Evolutionary conservation across 805 yeast species (phyloP).

Genomic region (Candida glaebosa): DNA sequence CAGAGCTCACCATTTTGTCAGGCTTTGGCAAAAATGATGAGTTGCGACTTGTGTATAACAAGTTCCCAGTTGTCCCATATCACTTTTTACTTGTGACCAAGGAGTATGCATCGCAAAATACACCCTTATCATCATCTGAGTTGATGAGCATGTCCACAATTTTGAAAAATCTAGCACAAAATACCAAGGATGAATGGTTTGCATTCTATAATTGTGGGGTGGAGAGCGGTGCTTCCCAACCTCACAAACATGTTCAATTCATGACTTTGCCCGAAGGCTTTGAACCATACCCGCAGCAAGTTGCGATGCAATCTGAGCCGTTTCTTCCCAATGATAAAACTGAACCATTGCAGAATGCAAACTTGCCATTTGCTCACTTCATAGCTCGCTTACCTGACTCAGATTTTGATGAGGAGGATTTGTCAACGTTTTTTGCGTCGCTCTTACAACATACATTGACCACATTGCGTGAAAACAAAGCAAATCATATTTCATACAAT

Average conservation of each 20-base stretch:
- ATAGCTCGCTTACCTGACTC: constrained; percentile 56
- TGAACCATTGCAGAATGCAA: constrained; percentile 61
- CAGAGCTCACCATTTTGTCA: constrained; percentile 59
- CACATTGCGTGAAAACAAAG: constrained; percentile 51
- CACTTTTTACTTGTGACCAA: constrained; percentile 81
- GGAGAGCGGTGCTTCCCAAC: constrained; percentile 89
- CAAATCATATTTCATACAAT: constrained; percentile 64
- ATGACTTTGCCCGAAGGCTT: constrained; percentile 62
- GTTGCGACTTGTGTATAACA: constrained; percentile 68
- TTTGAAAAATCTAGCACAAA: constrained; percentile 45
- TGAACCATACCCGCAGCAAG: constrained; percentile 51
- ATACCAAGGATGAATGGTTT: constrained; percentile 46
- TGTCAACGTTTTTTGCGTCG: constrained; percentile 68
- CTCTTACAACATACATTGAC: constrained; percentile 71
- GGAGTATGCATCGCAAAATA: constrained; percentile 64
- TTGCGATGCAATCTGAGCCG: constrained; percentile 41
- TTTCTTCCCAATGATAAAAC: constrained; percentile 51
- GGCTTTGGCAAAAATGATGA: constrained; percentile 51
- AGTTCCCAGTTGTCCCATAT: constrained; percentile 77
- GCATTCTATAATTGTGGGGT: constrained; percentile 90
- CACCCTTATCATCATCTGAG: constrained; percentile 72
- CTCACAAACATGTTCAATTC: constrained; percentile 90
- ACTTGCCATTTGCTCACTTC: constrained; percentile 77
- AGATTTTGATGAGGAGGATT: constrained; percentile 47
- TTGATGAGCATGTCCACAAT: constrained; percentile 56